Evolutionary conservation across 2,329 filamentous ascomycete genomes (phyloP).

Genomic region (Scedosporium aurantiacum): DNA sequence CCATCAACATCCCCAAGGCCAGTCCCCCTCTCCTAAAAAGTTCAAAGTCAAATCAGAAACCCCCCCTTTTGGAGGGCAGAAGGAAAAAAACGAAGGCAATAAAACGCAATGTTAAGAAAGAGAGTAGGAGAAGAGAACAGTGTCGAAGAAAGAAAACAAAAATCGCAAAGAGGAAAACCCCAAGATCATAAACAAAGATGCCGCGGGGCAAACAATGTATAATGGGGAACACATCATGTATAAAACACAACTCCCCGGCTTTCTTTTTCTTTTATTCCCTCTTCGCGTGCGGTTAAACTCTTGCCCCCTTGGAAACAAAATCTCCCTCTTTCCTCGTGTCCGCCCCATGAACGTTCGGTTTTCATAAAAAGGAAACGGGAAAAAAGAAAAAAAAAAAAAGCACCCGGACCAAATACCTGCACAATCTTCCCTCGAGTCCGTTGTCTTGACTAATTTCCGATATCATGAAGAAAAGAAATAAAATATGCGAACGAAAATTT

Average conservation of each 20-base stretch:
- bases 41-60: neutral
- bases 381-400: too few relatives aligned
- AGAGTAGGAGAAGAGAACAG: constrained; percentile 8
- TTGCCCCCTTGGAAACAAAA: too few relatives aligned
- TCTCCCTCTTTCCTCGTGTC: too few relatives aligned
- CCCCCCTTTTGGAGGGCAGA: neutral
- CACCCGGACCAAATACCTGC: neutral
- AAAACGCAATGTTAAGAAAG: constrained; percentile 2
- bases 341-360: too few relatives aligned
- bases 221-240: neutral
- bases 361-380: too few relatives aligned
- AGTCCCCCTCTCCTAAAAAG: neutral
- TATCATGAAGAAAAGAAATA: neutral
- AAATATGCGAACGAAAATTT: constrained; percentile 4
- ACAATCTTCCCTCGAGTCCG: neutral
- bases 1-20: neutral
- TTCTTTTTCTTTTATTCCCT: neutral
- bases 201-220: constrained; percentile 19
- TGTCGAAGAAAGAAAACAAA: constrained; percentile 9
- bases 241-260: neutral
- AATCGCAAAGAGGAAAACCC: constrained; percentile 11
- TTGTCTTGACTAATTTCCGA: neutral
- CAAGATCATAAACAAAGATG: constrained; percentile 15
- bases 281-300: neutral
- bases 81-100: constrained; percentile 23